Percentiles rank a stretch among this genome's conserved stretches.
phyloP scores from a whole-genome alignment of 2,329 filamentous ascomycete genomes.

The Massarina eburnea region DNA sequence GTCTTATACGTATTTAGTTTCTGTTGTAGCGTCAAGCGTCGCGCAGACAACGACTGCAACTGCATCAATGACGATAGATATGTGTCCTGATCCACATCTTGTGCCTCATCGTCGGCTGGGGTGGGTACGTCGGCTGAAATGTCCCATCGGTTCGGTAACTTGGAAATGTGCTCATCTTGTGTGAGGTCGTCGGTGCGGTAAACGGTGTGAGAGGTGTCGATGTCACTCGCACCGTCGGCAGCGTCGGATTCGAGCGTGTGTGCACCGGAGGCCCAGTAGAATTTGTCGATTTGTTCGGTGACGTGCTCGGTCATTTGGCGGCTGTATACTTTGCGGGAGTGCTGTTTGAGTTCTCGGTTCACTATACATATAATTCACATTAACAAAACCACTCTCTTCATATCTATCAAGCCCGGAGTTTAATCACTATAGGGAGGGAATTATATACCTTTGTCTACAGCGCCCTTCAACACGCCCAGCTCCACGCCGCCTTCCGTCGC shows the following conservation, averaged over 20 bases:
- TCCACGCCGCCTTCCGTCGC: constrained; percentile 48
- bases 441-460: constrained; percentile 51
- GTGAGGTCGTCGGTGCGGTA: constrained; percentile 35
- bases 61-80: constrained; percentile 46
- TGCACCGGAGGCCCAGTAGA: constrained; percentile 59
- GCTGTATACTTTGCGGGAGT: constrained; percentile 66
- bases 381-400: too few species aligned
- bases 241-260: constrained; percentile 31
- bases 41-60: constrained; percentile 52
- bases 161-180: constrained; percentile 36
- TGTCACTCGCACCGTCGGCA: constrained; percentile 33
- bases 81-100: constrained; percentile 26
- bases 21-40: constrained; percentile 52
- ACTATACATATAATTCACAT: too few species aligned
- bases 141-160: constrained; percentile 33
- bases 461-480: constrained; percentile 53
- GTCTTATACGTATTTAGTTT: constrained; percentile 52
- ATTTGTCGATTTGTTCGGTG: constrained; percentile 69
- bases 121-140: constrained; percentile 18
- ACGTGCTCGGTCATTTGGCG: constrained; percentile 70
- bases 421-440: constrained; percentile 51
- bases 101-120: constrained; percentile 6
- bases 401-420: too few species aligned
- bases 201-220: constrained; percentile 35
- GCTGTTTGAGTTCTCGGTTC: constrained; percentile 65